phyloP scores from a whole-genome alignment of 139 green algal genomes.

The Mesotaenium endlicherianum region DNA sequence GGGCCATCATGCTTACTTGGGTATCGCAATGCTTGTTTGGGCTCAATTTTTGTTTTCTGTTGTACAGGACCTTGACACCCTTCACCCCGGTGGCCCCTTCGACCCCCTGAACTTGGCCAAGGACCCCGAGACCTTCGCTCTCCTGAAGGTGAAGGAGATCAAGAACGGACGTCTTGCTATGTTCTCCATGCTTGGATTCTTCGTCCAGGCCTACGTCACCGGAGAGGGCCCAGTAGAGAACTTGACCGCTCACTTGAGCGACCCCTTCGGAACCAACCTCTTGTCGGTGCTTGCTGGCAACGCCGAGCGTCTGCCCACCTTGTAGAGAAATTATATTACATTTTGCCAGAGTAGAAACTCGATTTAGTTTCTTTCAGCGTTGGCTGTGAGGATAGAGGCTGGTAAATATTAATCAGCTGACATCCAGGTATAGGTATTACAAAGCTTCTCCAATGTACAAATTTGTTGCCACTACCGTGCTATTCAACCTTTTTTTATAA shows the following conservation, averaged over 20 bases:
- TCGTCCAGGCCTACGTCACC: conserved; percentile 78
- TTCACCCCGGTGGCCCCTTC: conserved; percentile 93
- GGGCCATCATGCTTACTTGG: too few species aligned
- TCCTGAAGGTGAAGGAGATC: conserved; percentile 92
- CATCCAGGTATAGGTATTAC: too few species aligned
- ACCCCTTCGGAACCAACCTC: conserved; percentile 85
- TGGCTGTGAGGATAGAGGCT: too few species aligned
- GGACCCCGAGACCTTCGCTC: conserved; percentile 54
- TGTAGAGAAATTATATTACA: conserved; percentile 35
- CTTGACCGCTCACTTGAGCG: conserved; percentile 81
- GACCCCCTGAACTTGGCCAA: conserved; percentile 54
- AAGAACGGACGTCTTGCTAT: conserved; percentile 94
- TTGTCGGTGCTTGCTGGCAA: conserved; percentile 12
- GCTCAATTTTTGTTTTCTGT: conserved; percentile 7
- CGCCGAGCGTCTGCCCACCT: conserved; percentile 15
- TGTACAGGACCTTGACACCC: conserved; percentile 68
- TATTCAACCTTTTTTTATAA: too few species aligned
- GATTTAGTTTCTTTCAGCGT: too few species aligned
- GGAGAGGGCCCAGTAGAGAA: conserved; percentile 84
- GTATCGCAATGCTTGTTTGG: not conserved
- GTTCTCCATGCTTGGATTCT: conserved; percentile 71
- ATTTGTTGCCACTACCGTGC: too few species aligned
- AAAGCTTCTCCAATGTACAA: too few species aligned
- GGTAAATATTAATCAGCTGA: too few species aligned
- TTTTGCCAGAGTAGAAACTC: too few species aligned